These are phyloP conservation scores for Cladophialophora bantiana DNA, from an alignment of 2,329 filamentous ascomycete genomes.

Conservation along the genomic window DNA sequence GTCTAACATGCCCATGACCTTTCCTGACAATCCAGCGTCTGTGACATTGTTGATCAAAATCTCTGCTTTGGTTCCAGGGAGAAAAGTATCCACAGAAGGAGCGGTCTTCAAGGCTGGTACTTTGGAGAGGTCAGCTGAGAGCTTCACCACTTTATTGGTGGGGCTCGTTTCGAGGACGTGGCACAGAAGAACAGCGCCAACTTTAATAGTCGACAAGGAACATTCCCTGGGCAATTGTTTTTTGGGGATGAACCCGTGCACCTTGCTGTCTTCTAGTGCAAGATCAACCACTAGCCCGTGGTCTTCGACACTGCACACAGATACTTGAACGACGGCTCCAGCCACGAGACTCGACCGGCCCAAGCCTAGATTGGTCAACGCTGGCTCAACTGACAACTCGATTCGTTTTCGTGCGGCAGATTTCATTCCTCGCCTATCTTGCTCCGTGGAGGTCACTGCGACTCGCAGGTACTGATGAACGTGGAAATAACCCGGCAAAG, in stretches of 20 bases:
- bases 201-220: conserved; percentile 72
- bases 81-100: conserved; percentile 85
- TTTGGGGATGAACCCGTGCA: conserved; percentile 84
- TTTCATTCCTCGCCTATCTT: conserved; percentile 56
- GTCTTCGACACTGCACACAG: conserved; percentile 90
- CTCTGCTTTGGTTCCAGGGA: conserved; percentile 90
- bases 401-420: conserved; percentile 79
- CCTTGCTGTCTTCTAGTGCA: conserved; percentile 70
- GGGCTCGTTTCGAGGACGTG: conserved; percentile 76
- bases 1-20: conserved; percentile 89
- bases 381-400: conserved; percentile 83
- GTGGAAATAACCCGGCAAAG: conserved; percentile 76
- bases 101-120: conserved; percentile 71
- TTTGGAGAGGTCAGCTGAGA: conserved; percentile 71
- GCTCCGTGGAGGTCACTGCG: conserved; percentile 78
- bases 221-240: conserved; percentile 76
- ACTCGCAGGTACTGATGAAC: conserved; percentile 88
- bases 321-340: conserved; percentile 83
- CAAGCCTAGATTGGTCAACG: conserved; percentile 77
- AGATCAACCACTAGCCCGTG: conserved; percentile 94
- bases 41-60: conserved; percentile 80
- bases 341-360: conserved; percentile 74
- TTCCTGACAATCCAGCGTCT: conserved; percentile 78
- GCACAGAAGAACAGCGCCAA: conserved; percentile 85
- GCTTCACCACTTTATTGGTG: conserved; percentile 83